Evolutionary conservation across 768 basidiomycete genomes (phyloP), one percentile per base, ranked within the genome.

Genomic region (Amanita molliuscula): DNA sequence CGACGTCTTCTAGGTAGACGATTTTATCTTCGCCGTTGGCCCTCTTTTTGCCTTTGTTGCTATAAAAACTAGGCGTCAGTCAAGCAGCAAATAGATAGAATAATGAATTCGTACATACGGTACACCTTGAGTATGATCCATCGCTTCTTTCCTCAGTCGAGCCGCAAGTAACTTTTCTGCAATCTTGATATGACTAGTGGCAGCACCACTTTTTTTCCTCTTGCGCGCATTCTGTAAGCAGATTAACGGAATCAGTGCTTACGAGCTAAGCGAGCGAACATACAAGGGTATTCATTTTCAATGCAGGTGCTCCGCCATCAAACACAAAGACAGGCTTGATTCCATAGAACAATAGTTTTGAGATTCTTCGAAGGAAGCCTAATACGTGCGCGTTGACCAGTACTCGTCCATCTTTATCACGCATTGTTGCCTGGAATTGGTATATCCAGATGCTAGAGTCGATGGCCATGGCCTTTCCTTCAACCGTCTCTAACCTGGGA

Each of bases 371-470:
- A 38, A 90, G 68, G 65, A 89, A 89, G 50, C 95, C 93, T 38
- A 98, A 69, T 13, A 99, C 82, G 67, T 97, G 96, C 1, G 95
- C 94, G 60, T 97, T 97, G 47, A 86, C 79, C 38, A 99, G 69
- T 10, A 78, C 88, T 20, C 83, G 81, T 23, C 96, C 96, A 52
- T 97, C 92, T 61, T 92, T 97, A 66, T 95, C 94, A 20, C 96
- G 81, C 94, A 98, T 97, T 7, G 96, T 97, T 18, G 95, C 94
- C 68, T 98, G 95, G 61, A 99, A 99, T 65, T 99, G 96, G 65
- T 99, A 99, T 48, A 99, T 82, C 96, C 96, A 99, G 55, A 99
- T 98, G 57, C 92, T 96, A 3, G 94, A 97, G 67, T 99, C 96
- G 50, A 99, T 98, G 2, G 96, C 96, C 69, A 99, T 80, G 8